Conservation (phyloP, 352 stramenopile species). For the Phytophthora uliginosa region DNA sequence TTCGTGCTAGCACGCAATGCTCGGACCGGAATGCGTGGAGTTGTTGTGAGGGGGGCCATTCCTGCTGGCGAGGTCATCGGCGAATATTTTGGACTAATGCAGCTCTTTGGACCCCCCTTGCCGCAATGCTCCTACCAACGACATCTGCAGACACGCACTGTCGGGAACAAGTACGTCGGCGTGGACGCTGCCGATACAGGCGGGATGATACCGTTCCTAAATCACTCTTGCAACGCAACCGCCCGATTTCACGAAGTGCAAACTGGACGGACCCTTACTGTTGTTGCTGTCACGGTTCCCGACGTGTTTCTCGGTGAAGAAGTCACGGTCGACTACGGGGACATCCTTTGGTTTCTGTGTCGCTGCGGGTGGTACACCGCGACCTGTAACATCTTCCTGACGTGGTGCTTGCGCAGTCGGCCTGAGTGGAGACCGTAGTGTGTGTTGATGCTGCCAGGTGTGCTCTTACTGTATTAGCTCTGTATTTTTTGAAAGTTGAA, state of each 20-base stretch:
- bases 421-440: too few relatives aligned
- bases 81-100: neutral
- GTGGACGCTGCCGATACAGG: neutral
- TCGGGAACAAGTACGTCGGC: neutral
- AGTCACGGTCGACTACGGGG: constrained; percentile 1
- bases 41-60: neutral
- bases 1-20: neutral
- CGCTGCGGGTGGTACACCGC: neutral
- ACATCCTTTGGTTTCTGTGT: neutral
- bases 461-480: too few relatives aligned
- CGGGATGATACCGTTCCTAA: neutral
- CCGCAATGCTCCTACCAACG: neutral
- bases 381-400: neutral
- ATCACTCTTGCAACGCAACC: neutral
- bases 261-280: neutral
- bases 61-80: neutral
- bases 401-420: too few relatives aligned
- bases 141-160: neutral
- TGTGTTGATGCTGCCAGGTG: too few relatives aligned
- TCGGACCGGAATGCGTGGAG: neutral
- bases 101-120: neutral
- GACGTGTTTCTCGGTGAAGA: neutral
- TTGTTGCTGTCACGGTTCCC: neutral
- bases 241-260: neutral
- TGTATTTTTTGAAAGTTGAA: too few relatives aligned